Percentiles rank a stretch among this genome's conserved stretches.
Evolutionary conservation across 75 land plant species (phyloP).

Genomic region (Selaginella tamariscina): DNA sequence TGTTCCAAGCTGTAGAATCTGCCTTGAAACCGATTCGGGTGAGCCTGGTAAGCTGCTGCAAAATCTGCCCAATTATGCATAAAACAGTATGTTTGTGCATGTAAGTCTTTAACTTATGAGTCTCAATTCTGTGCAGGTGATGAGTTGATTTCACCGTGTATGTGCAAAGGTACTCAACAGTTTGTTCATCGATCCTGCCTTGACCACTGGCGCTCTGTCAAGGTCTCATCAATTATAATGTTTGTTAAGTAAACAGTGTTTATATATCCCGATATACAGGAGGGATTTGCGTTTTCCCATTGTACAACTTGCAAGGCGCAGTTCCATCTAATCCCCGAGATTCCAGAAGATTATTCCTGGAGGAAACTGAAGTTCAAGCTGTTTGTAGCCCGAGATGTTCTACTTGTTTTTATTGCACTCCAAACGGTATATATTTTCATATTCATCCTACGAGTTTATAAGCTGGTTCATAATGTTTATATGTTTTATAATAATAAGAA

Average conservation of each 20-base stretch:
- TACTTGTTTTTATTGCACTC: constrained; percentile 79
- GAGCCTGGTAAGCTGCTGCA: constrained; percentile 34
- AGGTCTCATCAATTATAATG: constrained; percentile 51
- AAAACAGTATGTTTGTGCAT: neutral
- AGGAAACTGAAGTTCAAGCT: constrained; percentile 77
- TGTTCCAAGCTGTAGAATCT: constrained; percentile 58
- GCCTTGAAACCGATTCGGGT: constrained; percentile 48
- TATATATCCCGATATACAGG: constrained; percentile 30
- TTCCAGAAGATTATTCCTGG: constrained; percentile 77
- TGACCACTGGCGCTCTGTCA: constrained; percentile 98
- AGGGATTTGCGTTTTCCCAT: constrained; percentile 95
- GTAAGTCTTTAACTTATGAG: neutral
- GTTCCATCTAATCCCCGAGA: constrained; percentile 54
- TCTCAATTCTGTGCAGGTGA: constrained; percentile 36
- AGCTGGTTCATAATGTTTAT: too few relatives aligned
- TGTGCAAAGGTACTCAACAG: constrained; percentile 97
- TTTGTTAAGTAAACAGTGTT: neutral
- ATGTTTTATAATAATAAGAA: too few relatives aligned
- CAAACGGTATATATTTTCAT: constrained; percentile 62
- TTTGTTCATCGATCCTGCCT: constrained; percentile 91
- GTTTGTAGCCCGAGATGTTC: constrained; percentile 86
- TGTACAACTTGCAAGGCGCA: constrained; percentile 95
- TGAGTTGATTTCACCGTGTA: constrained; percentile 86
- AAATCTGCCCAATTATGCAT: neutral
- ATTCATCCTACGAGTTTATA: too few relatives aligned